Base-by-base conservation (phyloP, 768 basidiomycete genomes). In the Phanerodontia chrysosporium region DNA sequence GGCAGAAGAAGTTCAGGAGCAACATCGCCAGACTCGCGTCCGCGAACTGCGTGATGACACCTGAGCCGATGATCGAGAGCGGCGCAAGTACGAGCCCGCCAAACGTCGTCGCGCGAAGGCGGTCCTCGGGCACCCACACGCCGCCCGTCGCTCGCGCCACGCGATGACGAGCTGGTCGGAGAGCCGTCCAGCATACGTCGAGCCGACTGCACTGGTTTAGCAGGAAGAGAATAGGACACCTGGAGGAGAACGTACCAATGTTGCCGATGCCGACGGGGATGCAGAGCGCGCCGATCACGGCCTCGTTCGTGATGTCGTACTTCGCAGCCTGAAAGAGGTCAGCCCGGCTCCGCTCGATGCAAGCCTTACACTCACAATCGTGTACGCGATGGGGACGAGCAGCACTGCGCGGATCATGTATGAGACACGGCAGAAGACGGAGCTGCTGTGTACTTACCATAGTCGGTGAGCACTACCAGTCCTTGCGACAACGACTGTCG, bases 41-140 rank as follows among this genome's bases (percentile, higher is more conserved):
- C 7, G 86, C 70, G 65, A 78, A 86, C 29, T 74, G 65, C 8
- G 78, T 83, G 18, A 79, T 66, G 2, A 86, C 59, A 1, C 86
- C 86, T 0, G 75, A 77, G 0, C 70, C 55, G 0, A 82, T 65
- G 5, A 84, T 68, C 0, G 85, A 81, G 0, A 84, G 28, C 0
- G 87, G 89, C 3, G 79, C 72, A 28, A 87, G 71, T 18, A 81
- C 32, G 0, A 77, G 70, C 3, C 76, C 76, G 8, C 82, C 81
- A 9, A 76, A 63, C 36, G 83, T 67, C 2, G 80, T 73, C 1
- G 77, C 85, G 1, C 84, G 78, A 27, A 89, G 75, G 6, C 87
- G 81, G 62, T 87, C 89, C 69, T 90, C 87, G 0, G 87, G 87
- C 46, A 82, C 79, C 85, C 84, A 87, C 1, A 74, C 65, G 1